Evolutionary conservation across 306 rosid genomes (phyloP), one percentile per base, ranked within the genome.

Genomic region (Boehmeria nivea): DNA sequence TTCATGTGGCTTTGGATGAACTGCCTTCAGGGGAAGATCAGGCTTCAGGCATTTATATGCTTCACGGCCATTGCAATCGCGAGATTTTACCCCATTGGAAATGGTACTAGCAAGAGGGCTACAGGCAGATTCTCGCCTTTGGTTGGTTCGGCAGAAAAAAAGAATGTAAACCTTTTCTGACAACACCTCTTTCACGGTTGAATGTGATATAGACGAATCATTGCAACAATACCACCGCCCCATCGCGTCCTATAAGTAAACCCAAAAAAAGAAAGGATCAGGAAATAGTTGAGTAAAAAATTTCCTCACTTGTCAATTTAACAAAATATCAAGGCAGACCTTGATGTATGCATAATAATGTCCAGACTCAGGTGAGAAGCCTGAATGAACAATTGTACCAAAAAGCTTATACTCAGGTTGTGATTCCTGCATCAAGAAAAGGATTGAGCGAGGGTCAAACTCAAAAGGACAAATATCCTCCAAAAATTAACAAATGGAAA

Each of bases 351-450:
- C 86, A 21, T 88, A 93, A 80, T 93, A 93, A 68, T 93, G 99
- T 69, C 99, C 99, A 73, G 99, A 88, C 25, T 93, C 96, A 0
- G 84, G 95, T 34, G 99, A 93, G 69, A 78, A 83, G 65, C 99
- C 99, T 20, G 99, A 87, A 74, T 93, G 99, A 72, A 93, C 99
- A 67, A 93, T 79, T 40, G 96, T 85, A 56, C 99, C 99, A 66
- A 88, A 87, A 61, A 88, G 99, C 82, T 81, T 93, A 78, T 93
- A 93, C 72, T 93, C 95, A 20, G 99, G 96, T 16, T 76, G 81
- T 14, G 77, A 83, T 77, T 93, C 96, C 99, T 93, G 86, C 69
- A 76, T 54, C 24, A 57, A 27, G 31, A 12, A 54, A 58, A 38
- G 38, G 0, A 46, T 23, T 33, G 8, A 54, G 21, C 54, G 20